phyloP scores from a whole-genome alignment of 768 basidiomycete genomes.

The Tephrocybe rancida region DNA sequence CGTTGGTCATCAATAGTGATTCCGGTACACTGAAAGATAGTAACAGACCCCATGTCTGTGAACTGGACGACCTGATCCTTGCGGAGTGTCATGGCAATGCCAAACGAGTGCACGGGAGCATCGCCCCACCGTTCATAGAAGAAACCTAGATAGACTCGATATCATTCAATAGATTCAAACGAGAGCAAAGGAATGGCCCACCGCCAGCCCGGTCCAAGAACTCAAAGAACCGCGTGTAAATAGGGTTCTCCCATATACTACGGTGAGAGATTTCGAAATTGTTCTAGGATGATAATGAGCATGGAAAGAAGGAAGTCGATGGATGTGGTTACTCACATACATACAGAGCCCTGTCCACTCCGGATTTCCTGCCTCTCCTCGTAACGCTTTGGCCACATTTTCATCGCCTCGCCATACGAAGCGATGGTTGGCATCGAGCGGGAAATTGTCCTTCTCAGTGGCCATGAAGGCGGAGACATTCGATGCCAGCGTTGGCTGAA shows the following conservation, averaged over 20 bases:
- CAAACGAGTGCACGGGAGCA: too few relatives aligned
- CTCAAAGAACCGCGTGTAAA: constrained; percentile 27
- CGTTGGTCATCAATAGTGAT: not conserved
- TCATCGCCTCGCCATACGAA: constrained; percentile 26
- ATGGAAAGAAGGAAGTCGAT: not conserved
- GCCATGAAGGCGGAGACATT: constrained; percentile 29
- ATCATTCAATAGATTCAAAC: too few relatives aligned
- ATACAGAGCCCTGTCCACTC: constrained; percentile 29
- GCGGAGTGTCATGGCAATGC: too few relatives aligned
- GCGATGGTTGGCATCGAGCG: constrained; percentile 24
- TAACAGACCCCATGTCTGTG: constrained; percentile 23
- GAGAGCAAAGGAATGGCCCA: too few relatives aligned
- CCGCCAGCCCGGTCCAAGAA: constrained; percentile 26
- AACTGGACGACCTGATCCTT: constrained; percentile 31
- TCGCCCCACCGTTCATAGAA: too few relatives aligned
- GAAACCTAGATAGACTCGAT: too few relatives aligned
- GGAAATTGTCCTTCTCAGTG: constrained; percentile 10
- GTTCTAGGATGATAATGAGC: constrained; percentile 17
- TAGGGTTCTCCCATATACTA: constrained; percentile 26
- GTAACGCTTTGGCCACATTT: constrained; percentile 24
- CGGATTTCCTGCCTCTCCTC: constrained; percentile 24
- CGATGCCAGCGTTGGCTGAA: constrained; percentile 27
- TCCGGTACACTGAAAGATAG: not conserved
- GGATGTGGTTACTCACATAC: constrained; percentile 28
- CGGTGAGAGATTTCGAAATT: constrained; percentile 34